Conservation (phyloP, 208 protist genomes). For the Angomonas deanei region DNA sequence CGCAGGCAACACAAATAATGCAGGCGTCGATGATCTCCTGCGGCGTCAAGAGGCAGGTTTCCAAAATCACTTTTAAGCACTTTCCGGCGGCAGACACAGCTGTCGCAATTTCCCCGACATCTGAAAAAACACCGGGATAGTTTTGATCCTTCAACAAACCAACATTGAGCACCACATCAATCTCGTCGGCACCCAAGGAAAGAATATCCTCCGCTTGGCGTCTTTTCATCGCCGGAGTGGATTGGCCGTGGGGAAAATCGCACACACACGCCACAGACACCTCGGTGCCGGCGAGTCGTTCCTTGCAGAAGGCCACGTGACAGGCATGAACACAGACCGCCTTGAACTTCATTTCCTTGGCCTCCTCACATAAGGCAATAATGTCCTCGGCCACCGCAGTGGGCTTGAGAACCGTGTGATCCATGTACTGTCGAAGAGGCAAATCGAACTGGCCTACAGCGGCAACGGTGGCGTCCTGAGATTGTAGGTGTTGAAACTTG, state of each 20-base stretch:
- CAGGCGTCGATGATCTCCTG: conserved; percentile 90
- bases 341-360: conserved; percentile 70
- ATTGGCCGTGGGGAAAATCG: conserved; percentile 92
- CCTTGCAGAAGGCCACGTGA: conserved; percentile 42
- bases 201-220: conserved; percentile 71
- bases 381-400: conserved; percentile 53
- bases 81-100: conserved; percentile 43
- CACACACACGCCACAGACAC: conserved; percentile 69
- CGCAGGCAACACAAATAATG: conserved; percentile 79
- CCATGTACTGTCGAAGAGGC: conserved; percentile 66
- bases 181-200: conserved; percentile 77
- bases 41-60: conserved; percentile 85
- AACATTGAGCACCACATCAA: conserved; percentile 95
- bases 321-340: conserved; percentile 92
- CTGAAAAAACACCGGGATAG: conserved; percentile 79
- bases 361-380: conserved; percentile 86
- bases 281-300: conserved; percentile 30
- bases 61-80: conserved; percentile 90
- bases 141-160: conserved; percentile 80
- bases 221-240: conserved; percentile 71
- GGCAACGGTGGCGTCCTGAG: conserved; percentile 34
- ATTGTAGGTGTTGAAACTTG: conserved; percentile 58
- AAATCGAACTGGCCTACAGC: conserved; percentile 9
- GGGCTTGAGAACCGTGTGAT: conserved; percentile 92
- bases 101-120: conserved; percentile 53